Percentiles rank a stretch among this genome's conserved stretches.
Conservation (phyloP, 1,284 basidiomycete species). For the Ustilago nuda region DNA sequence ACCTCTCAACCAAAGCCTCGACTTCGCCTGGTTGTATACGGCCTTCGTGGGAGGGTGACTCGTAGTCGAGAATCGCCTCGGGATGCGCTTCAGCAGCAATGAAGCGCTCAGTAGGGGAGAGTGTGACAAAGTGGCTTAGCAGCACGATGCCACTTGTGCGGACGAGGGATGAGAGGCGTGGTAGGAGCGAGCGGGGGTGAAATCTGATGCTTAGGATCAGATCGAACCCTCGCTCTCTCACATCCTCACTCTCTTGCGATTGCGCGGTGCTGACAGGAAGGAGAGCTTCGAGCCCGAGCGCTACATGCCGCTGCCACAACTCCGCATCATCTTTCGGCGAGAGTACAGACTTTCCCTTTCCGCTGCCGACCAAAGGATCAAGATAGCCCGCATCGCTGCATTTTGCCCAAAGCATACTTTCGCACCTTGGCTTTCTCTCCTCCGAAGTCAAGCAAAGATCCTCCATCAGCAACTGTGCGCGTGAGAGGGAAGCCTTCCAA, state of each 20-base stretch:
- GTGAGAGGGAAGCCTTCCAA: constrained; percentile 43
- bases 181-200: constrained; percentile 33
- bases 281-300: constrained; percentile 17
- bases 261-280: background rate
- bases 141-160: constrained; percentile 28
- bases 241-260: background rate
- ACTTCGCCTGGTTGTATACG: constrained; percentile 38
- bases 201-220: constrained; percentile 42
- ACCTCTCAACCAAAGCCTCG: constrained; percentile 24
- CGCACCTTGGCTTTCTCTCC: constrained; percentile 4
- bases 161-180: constrained; percentile 18
- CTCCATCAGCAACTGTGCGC: constrained; percentile 29
- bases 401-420: constrained; percentile 40
- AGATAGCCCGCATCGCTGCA: constrained; percentile 32
- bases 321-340: background rate
- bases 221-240: constrained; percentile 11
- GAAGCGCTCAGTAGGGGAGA: constrained; percentile 18
- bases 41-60: constrained; percentile 34
- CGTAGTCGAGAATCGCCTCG: constrained; percentile 23
- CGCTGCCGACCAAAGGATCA: constrained; percentile 31
- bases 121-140: constrained; percentile 42
- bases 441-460: constrained; percentile 27
- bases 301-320: constrained; percentile 7
- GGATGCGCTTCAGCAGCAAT: constrained; percentile 6
- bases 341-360: constrained; percentile 32